Evolutionary conservation across 495 filamentous ascomycete species (phyloP).

Genomic region (Neurospora cerealis): DNA sequence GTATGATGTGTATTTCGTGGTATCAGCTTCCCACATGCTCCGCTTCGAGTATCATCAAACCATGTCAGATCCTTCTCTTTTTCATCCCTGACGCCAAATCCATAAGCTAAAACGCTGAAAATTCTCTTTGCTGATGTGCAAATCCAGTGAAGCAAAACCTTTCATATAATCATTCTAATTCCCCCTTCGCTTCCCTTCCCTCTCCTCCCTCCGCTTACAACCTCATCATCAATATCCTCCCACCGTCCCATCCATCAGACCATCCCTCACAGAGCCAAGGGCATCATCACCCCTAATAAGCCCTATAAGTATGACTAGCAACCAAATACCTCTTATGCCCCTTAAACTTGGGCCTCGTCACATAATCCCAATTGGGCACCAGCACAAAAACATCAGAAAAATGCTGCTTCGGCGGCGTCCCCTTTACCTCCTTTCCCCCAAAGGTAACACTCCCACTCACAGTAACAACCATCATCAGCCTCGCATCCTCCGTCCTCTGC

Average conservation of each 20-base stretch:
- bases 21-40: background rate
- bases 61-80: background rate
- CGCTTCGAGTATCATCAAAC: background rate
- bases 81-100: background rate
- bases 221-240: background rate
- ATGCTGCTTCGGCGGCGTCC: conserved; percentile 42
- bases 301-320: conserved; percentile 62
- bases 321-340: conserved; percentile 53
- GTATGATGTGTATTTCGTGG: background rate
- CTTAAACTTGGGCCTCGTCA: conserved; percentile 21
- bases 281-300: conserved; percentile 4
- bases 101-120: background rate
- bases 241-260: no score
- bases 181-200: background rate
- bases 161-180: background rate
- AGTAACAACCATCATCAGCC: conserved; percentile 60
- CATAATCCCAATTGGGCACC: conserved; percentile 59
- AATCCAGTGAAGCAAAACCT: background rate
- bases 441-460: conserved; percentile 52
- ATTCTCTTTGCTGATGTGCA: background rate
- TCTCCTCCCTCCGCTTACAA: background rate
- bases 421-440: conserved; percentile 6
- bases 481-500: conserved; percentile 28
- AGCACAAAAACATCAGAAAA: conserved; percentile 72
- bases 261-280: no score